Evolutionary conservation across 2,329 filamentous ascomycete genomes (phyloP).

Genomic region (Diaporthe citriasiana): DNA sequence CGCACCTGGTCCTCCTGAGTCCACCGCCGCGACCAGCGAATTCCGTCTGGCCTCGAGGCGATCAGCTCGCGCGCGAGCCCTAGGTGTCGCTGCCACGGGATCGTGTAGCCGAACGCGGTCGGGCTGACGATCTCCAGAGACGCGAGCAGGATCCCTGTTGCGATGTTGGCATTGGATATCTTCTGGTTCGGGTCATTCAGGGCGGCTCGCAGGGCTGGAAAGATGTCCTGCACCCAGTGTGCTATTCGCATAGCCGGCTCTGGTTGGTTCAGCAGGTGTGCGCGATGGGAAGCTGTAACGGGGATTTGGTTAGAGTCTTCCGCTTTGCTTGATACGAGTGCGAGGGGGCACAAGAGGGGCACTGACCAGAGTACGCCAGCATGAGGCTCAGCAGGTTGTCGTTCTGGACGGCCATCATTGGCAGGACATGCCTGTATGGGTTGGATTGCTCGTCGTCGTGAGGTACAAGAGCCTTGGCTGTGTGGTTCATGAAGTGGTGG

Average conservation of each 20-base stretch:
- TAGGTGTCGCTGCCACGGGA: conserved; percentile 86
- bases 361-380: conserved; percentile 77
- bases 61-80: conserved; percentile 83
- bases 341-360: too few relatives aligned
- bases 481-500: conserved; percentile 82
- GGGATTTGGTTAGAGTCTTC: conserved; percentile 3
- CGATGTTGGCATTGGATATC: conserved; percentile 80
- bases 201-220: conserved; percentile 77
- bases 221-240: conserved; percentile 84
- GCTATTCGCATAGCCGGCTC: conserved; percentile 85
- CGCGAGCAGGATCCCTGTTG: conserved; percentile 87
- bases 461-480: conserved; percentile 71
- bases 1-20: conserved; percentile 70
- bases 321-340: neutral
- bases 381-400: conserved; percentile 82
- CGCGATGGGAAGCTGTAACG: conserved; percentile 77
- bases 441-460: conserved; percentile 68
- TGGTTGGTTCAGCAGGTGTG: conserved; percentile 78
- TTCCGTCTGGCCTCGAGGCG: conserved; percentile 66
- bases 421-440: conserved; percentile 64
- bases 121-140: conserved; percentile 88
- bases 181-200: conserved; percentile 72
- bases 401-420: conserved; percentile 75
- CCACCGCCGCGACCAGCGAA: conserved; percentile 62
- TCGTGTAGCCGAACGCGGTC: conserved; percentile 82